Conservation (phyloP, 1,284 basidiomycete species). For the Moesziomyces sp. region DNA sequence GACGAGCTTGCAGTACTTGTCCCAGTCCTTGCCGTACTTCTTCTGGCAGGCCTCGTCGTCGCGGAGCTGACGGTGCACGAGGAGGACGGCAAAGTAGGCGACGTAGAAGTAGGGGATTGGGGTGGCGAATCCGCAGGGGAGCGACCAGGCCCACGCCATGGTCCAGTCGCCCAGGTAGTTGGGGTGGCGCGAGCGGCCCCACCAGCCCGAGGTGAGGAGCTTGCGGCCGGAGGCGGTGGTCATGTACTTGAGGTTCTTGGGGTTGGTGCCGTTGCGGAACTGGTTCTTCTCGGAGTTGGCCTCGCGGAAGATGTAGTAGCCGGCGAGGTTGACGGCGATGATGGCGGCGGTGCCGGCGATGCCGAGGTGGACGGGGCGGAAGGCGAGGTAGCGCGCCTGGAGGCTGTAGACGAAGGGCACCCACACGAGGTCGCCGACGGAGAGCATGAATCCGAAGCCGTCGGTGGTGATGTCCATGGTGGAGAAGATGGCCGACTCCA, state of each 20-base stretch:
- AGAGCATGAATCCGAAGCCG: constrained; percentile 98
- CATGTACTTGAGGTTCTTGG: constrained; percentile 88
- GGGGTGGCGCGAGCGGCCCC: constrained; percentile 92
- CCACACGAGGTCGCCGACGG: constrained; percentile 92
- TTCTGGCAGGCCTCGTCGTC: constrained; percentile 89
- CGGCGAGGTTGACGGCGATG: constrained; percentile 77
- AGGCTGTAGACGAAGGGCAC: constrained; percentile 94
- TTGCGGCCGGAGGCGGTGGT: constrained; percentile 87
- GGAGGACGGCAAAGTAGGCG: constrained; percentile 83
- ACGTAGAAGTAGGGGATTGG: constrained; percentile 98
- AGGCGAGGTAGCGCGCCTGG: constrained; percentile 93
- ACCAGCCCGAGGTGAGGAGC: constrained; percentile 95
- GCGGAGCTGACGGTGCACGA: constrained; percentile 87
- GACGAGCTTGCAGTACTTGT: constrained; percentile 51
- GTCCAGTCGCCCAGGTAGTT: constrained; percentile 78
- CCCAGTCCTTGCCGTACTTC: constrained; percentile 80
- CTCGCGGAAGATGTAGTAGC: constrained; percentile 90
- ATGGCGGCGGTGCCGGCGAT: constrained; percentile 75
- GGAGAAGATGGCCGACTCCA: constrained; percentile 78
- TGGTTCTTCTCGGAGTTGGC: constrained; percentile 95
- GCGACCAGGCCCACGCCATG: constrained; percentile 92
- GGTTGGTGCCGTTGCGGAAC: constrained; percentile 91
- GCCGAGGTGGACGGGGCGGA: constrained; percentile 83
- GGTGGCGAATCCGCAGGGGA: constrained; percentile 89
- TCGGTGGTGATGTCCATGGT: constrained; percentile 99